Base-by-base conservation (phyloP, 805 yeast genomes). In the Zygosaccharomyces siamensis region DNA sequence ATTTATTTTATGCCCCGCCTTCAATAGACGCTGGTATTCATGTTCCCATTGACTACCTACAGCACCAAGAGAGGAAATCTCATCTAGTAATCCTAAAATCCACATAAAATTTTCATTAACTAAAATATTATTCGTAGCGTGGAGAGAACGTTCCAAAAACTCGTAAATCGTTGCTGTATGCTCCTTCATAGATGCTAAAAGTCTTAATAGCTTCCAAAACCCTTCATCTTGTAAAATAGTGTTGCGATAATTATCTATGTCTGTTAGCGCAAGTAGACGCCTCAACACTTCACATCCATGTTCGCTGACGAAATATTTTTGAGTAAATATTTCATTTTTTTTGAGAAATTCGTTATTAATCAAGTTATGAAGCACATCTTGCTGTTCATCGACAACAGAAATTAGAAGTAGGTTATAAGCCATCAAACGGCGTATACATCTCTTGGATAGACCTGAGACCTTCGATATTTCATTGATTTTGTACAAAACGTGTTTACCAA, bases 61-160 rank as follows among this genome's bases (percentile, higher is more conserved):
- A 0, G 93, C 89, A 7, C 95, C 95, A 41, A 84, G 79, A 1
- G 92, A 85, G 0, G 93, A 84, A 14, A 86, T 76, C 55, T 86
- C 95, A 65, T 86, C 95, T 28, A 86, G 64, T 7, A 86, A 66
- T 0, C 92, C 93, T 32, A 86, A 70, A 8, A 86, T 64, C 55
- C 79, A 75, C 78, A 85, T 78, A 56, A 79, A 85, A 56, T 83
- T 85, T 1, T 65, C 62, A 5, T 72, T 69, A 14, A 70, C 72
- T 28, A 83, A 69, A 8, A 71, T 67, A 1, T 60, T 55, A 57
- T 44, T 56, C 43, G 31, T 60, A 46, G 16, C 62, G 61, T 27
- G 76, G 54, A 63, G 40, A 4, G 80, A 57, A 1, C 66, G 60
- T 35, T 74, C 76, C 42, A 80, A 66, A 55, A 80, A 81, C 12